Evolutionary conservation across 352 stramenopile species (phyloP).

Genomic region (Elongisporangium anandrum): DNA sequence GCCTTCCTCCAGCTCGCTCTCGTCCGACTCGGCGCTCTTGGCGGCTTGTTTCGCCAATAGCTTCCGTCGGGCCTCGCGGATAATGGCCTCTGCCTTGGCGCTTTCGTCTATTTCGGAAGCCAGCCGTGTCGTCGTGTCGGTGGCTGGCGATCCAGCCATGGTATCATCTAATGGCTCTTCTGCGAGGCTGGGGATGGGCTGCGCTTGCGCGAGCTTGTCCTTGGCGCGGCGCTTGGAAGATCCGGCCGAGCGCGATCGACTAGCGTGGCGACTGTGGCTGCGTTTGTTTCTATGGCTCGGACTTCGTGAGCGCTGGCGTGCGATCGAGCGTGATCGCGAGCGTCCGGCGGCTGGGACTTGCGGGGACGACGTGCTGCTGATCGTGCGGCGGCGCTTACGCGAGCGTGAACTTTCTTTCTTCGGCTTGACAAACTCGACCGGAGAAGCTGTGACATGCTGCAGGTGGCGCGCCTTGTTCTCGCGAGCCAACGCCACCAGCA

Average conservation of each 20-base stretch:
- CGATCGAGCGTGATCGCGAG: constrained; percentile 30
- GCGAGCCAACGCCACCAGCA: constrained; percentile 31
- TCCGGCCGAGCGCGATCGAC: constrained; percentile 12
- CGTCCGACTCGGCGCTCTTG: constrained; percentile 13
- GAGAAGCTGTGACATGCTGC: not conserved
- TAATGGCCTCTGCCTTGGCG: constrained; percentile 59
- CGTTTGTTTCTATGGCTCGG: constrained; percentile 4
- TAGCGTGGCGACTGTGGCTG: constrained; percentile 25
- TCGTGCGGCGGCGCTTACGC: constrained; percentile 21
- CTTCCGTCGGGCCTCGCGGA: constrained; percentile 59
- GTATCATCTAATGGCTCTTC: not conserved
- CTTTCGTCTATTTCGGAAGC: constrained; percentile 26
- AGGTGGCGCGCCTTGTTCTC: constrained; percentile 19
- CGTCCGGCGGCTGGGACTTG: constrained; percentile 10
- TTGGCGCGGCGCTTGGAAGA: constrained; percentile 9
- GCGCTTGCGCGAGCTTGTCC: not conserved
- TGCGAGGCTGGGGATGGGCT: not conserved
- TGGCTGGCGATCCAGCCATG: not conserved
- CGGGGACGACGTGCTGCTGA: not conserved
- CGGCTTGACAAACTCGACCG: not conserved
- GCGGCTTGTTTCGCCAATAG: constrained; percentile 31
- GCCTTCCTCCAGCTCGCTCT: constrained; percentile 60
- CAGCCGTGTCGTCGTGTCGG: not conserved
- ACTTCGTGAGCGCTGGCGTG: constrained; percentile 6
- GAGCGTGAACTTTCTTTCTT: constrained; percentile 12